Percentiles rank a stretch among this genome's conserved stretches.
Evolutionary conservation across 1,284 basidiomycete species (phyloP).

Genomic region (Leccinum subspadiceum): DNA sequence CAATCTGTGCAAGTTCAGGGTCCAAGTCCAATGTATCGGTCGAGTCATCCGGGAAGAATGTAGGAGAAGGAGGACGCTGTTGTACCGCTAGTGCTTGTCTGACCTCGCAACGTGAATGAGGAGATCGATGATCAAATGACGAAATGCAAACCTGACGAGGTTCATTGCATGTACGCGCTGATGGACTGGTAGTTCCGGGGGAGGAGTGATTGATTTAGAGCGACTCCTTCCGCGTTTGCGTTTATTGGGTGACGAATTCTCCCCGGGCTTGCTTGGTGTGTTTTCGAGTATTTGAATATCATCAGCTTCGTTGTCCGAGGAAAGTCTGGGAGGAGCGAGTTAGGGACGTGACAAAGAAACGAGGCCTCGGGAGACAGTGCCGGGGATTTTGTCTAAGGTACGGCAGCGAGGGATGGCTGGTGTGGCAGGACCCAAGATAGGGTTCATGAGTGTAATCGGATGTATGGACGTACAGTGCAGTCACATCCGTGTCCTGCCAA

Average conservation of each 20-base stretch:
- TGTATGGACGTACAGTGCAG: conserved; percentile 27
- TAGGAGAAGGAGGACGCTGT: conserved; percentile 47
- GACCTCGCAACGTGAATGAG: conserved; percentile 16
- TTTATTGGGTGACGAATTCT: conserved; percentile 27
- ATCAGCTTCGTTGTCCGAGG: conserved; percentile 51
- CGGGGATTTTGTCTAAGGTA: neutral
- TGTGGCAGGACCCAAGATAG: neutral
- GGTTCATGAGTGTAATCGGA: neutral
- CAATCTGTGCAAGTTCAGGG: conserved; percentile 61
- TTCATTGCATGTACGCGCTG: conserved; percentile 53
- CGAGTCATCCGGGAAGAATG: conserved; percentile 43
- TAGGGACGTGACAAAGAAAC: conserved; percentile 5
- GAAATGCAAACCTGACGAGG: conserved; percentile 51
- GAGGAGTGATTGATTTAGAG: conserved; percentile 71
- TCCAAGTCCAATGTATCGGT: conserved; percentile 50
- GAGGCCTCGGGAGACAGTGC: neutral
- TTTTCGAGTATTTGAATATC: conserved; percentile 39
- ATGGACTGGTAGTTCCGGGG: conserved; percentile 53
- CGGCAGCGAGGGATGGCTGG: neutral
- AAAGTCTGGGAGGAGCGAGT: conserved; percentile 25
- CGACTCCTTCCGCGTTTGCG: conserved; percentile 53
- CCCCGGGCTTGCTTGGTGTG: conserved; percentile 22
- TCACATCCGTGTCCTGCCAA: conserved; percentile 36
- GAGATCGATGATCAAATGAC: neutral
- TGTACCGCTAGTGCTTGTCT: conserved; percentile 46